These are phyloP conservation scores for Parathielavia appendiculata DNA, from an alignment of 495 filamentous ascomycete species.

Conservation along the genomic window DNA sequence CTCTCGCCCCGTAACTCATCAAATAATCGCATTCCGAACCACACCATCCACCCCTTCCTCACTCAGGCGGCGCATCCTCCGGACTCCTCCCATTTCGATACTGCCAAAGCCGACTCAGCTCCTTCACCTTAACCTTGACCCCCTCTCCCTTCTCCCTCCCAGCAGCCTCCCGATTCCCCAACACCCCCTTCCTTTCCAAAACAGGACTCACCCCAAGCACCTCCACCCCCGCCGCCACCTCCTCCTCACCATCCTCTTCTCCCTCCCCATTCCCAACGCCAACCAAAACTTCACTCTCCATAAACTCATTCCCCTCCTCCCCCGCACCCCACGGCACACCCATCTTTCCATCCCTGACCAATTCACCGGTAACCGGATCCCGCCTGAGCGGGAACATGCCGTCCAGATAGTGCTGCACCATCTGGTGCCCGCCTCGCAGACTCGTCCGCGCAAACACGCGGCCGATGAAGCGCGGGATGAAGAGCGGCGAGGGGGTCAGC, in stretches of 20 bases:
- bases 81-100: constrained; percentile 67
- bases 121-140: constrained; percentile 52
- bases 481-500: constrained; percentile 23
- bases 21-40: constrained; percentile 24
- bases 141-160: constrained; percentile 10
- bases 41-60: constrained; percentile 18
- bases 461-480: constrained; percentile 63
- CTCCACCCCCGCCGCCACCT: constrained; percentile 31
- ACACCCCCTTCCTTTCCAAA: constrained; percentile 10
- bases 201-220: constrained; percentile 29
- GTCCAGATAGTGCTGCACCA: constrained; percentile 77
- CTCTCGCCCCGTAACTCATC: background rate
- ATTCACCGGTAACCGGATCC: constrained; percentile 27
- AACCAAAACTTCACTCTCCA: constrained; percentile 49
- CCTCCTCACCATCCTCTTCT: constrained; percentile 18
- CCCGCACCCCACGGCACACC: constrained; percentile 31
- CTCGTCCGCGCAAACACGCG: constrained; percentile 64
- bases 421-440: constrained; percentile 59
- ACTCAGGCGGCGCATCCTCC: constrained; percentile 30
- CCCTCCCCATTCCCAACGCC: constrained; percentile 38
- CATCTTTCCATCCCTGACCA: constrained; percentile 15
- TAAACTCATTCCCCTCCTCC: constrained; percentile 46
- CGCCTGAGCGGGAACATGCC: constrained; percentile 63
- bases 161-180: background rate
- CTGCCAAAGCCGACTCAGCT: constrained; percentile 67